phyloP scores from a whole-genome alignment of 164 flowering plant species.

The Buxus sempervirens region DNA sequence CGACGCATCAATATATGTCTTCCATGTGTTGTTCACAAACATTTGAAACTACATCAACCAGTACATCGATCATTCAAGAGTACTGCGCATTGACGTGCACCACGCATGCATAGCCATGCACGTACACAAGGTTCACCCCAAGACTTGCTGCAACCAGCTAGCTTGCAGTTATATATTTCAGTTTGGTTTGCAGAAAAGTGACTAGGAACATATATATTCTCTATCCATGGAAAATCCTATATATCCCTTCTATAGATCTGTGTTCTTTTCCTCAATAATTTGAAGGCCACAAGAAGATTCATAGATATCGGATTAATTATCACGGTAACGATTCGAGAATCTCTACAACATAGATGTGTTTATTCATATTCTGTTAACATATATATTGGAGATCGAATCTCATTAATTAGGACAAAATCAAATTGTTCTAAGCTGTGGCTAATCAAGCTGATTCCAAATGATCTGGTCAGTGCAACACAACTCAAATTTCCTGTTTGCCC shows the following conservation, averaged over 20 bases:
- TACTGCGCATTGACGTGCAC: neutral
- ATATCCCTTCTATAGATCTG: neutral
- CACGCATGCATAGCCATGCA: neutral
- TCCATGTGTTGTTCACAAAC: neutral
- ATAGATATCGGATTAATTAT: neutral
- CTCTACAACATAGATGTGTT: neutral
- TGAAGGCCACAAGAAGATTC: slow-evolving; percentile 7
- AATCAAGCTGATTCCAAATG: slow-evolving; percentile 1
- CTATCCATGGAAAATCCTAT: slow-evolving; percentile 12
- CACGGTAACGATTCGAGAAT: neutral
- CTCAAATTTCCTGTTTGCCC: slow-evolving; percentile 7
- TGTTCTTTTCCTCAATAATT: slow-evolving; percentile 17
- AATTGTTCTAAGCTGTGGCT: neutral
- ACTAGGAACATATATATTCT: slow-evolving; percentile 17
- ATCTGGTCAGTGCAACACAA: neutral
- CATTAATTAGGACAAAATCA: slow-evolving; percentile 3
- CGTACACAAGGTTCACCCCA: neutral
- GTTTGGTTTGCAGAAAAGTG: neutral
- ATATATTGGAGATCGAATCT: neutral
- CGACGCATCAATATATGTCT: slow-evolving; percentile 2
- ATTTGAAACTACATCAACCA: neutral
- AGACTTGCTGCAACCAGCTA: neutral
- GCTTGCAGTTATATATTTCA: neutral
- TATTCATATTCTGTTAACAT: too few species aligned
- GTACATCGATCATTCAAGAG: too few species aligned